Evolutionary conservation across 495 filamentous ascomycete species (phyloP), one percentile per base, ranked within the genome.

Genomic region (Aspergillus coremiiformis): DNA sequence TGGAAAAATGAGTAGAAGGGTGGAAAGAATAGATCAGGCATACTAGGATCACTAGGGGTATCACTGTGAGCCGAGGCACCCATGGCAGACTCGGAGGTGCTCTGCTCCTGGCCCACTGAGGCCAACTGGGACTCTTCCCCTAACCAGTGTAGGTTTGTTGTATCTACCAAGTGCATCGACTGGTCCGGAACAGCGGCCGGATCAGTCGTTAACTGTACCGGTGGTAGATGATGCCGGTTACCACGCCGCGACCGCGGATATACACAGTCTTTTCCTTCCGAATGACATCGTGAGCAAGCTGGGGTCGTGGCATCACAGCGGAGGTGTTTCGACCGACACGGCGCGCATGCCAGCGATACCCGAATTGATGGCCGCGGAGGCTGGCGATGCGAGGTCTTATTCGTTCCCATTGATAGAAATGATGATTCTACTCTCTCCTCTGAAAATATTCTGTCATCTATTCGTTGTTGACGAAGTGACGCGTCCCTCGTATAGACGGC

Each of bases 301-400:
- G 61, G 61, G 4, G 46, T 61, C 10, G 30, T 44, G 24, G 55
- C 61, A 37, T 64, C 56, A 27, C 59, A 62, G 29, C 59, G 59
- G 11, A 59, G 17, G 26, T 64, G 61, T 21, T 58, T 64, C 6
- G 56, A 64, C 5, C 61, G 58, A 32, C 61, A 64, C 20, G 53
- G 52, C 11, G 53, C 46, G n/a, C 61, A 64, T 1, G 61, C 59
- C 15, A 64, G 39, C 0, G 61, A 64, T 15, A 54, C 54, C 5
- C 61, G 52, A 44, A 53, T 51, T 15, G 44, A 3, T 15, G 24
- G n/a, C 12, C 46, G 47, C 19, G 47, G 22, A 19, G 33, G 17
- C 11, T 24, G 35, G 42, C 35, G 33, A 15, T 9, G 33, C n/a
- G 33, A 4, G 12, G 15, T 19, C 1, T 5, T n/a, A 8, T 37